Base-by-base conservation (phyloP, 345 rosid species). In the Laguncularia racemosa region DNA sequence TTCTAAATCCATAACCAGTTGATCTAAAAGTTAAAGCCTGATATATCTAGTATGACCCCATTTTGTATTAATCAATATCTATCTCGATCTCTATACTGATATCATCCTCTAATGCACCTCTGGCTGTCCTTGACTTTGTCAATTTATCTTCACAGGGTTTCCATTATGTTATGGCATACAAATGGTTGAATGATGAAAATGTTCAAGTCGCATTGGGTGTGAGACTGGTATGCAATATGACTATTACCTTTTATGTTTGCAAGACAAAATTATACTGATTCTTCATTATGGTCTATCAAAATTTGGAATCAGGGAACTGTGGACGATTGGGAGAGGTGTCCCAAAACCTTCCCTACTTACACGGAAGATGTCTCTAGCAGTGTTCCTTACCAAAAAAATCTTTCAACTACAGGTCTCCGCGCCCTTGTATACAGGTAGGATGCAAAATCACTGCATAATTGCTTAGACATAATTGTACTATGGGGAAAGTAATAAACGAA, bases 341-440 rank as follows among this genome's bases (percentile, higher is more conserved):
- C 49, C 10, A 71, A 45, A 40, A 33, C 33, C 50, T n/a, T 70
- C 47, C 12, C 73, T 12, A 62, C 68, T 44, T 75, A 60, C 66
- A 64, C 67, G 0, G 47, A 61, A 48, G 56, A 64, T 0, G 3
- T 71, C 16, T 16, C 44, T 17, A 71, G 71, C 28, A 6, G 58
- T 16, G 6, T 71, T 49, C 56, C 54, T n/a, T 59, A 62, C 56
- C 79, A 75, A 2, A 64, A 64, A 52, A 67, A 71, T 26, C 68
- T 71, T 46, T n/a, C 73, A 3, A 21, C 43, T 4, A 75, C 75
- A 2, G 76, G 79, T 16, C 70, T 71, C 57, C 62, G 79, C 28
- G 79, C 76, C 50, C 49, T 75, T n/a, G 61, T 64, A 46, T 75
- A 71, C 63, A 67, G 71, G 76, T 75, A 54, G 56, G 15, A 21